Evolutionary conservation across 2,329 filamentous ascomycete species (phyloP), one percentile per base, ranked within the genome.

Genomic region (Ophiostoma australiae): DNA sequence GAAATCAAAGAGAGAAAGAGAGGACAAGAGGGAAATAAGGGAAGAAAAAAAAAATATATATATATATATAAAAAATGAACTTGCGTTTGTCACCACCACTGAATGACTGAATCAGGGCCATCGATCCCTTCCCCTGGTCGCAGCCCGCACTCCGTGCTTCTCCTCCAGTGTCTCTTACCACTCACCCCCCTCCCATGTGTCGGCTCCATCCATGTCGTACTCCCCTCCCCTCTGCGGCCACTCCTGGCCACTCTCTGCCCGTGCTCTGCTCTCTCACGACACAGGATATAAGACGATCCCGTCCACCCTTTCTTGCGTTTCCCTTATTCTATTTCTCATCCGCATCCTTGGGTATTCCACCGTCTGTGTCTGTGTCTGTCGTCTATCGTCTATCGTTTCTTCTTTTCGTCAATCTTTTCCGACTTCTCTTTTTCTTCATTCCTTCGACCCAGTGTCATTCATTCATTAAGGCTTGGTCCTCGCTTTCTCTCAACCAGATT

Each of bases 381-480:
- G 15, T 48, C 41, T 48, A 7, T 48, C 44, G 44, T 58, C 52
- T 27, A 23, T 58, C n/a, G 10, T 58, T 58, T 23, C 6, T 8
- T 27, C 48, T 4, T 55, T 55, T 48, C 17, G 44, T 48, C 48
- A 13, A 31, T 48, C 52, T 58, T 58, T 58, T 27, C n/a, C 8
- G 10, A 23, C 52, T 27, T 27, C 31, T 33, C 31, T 33, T 70
- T 27, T 70, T 31, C 63, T 70, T 35, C 70, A 70, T 48, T 65
- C 67, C 55, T 69, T 63, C 70, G 68, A 71, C 70, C 70, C 15
- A 71, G 70, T 69, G 68, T 72, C 68, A 74, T 79, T 79, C 79
- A 77, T 77, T 79, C 77, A 75, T 78, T 80, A 76, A 77, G 80
- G 78, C 78, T 77, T 77, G 78, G 67, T 77, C 78, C 72, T 58